Evolutionary conservation across 345 rosid species (phyloP).

Genomic region (Capsella bursapastoris): DNA sequence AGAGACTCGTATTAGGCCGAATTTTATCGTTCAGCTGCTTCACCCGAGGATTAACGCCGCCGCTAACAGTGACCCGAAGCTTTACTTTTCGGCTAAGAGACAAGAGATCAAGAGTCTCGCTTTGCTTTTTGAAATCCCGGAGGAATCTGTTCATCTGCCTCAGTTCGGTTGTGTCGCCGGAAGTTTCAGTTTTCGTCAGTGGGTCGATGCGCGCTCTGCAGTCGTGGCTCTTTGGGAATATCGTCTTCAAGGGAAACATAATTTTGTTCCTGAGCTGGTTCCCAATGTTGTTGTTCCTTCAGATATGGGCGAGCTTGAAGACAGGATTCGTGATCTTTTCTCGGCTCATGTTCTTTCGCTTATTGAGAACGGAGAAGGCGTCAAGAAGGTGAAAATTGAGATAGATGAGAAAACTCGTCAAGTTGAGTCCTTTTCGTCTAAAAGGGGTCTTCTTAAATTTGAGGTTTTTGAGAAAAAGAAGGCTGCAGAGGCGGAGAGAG

Average conservation of each 20-base stretch:
- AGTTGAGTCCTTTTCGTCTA: slow-evolving; percentile 24
- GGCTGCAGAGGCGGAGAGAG: slow-evolving; percentile 47
- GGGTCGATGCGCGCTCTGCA: slow-evolving; percentile 54
- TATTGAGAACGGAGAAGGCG: slow-evolving; percentile 49
- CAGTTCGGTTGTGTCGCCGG: slow-evolving; percentile 40
- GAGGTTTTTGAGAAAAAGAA: slow-evolving; percentile 41
- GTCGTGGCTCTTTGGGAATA: slow-evolving; percentile 50
- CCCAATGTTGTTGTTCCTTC: slow-evolving; percentile 49
- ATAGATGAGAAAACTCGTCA: slow-evolving; percentile 39
- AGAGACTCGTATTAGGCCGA: slow-evolving; percentile 24
- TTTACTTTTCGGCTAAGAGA: neutral
- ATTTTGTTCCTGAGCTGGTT: slow-evolving; percentile 41
- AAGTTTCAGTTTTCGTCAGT: slow-evolving; percentile 47
- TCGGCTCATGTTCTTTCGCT: slow-evolving; percentile 45
- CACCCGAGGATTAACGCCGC: slow-evolving; percentile 10
- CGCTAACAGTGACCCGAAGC: slow-evolving; percentile 2
- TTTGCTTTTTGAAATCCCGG: slow-evolving; percentile 32
- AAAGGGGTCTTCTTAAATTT: neutral
- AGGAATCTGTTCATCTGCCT: slow-evolving; percentile 7
- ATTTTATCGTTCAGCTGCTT: slow-evolving; percentile 44
- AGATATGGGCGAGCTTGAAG: slow-evolving; percentile 50
- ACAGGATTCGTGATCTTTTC: slow-evolving; percentile 50
- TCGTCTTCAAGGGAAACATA: slow-evolving; percentile 50
- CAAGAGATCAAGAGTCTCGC: slow-evolving; percentile 26
- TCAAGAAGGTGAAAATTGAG: slow-evolving; percentile 47